These are phyloP conservation scores for Medicago ruthenica DNA, from an alignment of 306 rosid genomes.

Conservation along the genomic window DNA sequence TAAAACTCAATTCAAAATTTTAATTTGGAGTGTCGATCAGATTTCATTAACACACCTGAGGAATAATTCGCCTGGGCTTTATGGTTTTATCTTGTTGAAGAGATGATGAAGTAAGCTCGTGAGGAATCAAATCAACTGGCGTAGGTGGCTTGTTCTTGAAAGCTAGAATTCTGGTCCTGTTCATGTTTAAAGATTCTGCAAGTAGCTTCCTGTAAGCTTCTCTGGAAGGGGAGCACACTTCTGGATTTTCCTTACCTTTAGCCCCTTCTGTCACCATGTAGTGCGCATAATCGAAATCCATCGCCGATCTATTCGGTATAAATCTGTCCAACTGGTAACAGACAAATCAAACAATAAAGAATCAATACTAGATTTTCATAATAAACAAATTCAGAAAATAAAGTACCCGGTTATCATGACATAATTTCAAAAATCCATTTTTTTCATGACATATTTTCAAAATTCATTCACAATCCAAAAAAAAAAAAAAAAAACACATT, in stretches of 20 bases:
- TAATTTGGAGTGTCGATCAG: not conserved
- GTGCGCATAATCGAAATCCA: conserved; percentile 69
- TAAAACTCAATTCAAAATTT: no score
- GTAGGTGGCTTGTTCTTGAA: conserved; percentile 91
- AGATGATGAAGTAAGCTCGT: conserved; percentile 45
- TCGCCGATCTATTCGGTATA: conserved; percentile 65
- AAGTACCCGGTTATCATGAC: not conserved
- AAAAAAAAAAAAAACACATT: not conserved
- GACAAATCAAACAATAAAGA: not conserved
- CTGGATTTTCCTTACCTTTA: conserved; percentile 76
- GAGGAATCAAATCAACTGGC: conserved; percentile 64
- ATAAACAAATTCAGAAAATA: not conserved
- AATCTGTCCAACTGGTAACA: conserved; percentile 66
- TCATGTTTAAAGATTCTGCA: conserved; percentile 83
- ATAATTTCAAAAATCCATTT: not conserved
- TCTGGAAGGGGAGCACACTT: conserved; percentile 58
- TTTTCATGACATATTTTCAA: not conserved
- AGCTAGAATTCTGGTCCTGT: conserved; percentile 76
- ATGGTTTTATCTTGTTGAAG: conserved; percentile 47
- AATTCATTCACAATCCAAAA: not conserved
- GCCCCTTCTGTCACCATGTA: conserved; percentile 64
- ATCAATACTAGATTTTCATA: not conserved
- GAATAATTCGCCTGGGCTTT: conserved; percentile 67
- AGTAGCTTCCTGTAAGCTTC: conserved; percentile 75
- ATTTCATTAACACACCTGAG: conserved; percentile 58